Evolutionary conservation across 192 early-diverging fungal genomes (phyloP).

Genomic region (Rhizoclosmatium globosum): DNA sequence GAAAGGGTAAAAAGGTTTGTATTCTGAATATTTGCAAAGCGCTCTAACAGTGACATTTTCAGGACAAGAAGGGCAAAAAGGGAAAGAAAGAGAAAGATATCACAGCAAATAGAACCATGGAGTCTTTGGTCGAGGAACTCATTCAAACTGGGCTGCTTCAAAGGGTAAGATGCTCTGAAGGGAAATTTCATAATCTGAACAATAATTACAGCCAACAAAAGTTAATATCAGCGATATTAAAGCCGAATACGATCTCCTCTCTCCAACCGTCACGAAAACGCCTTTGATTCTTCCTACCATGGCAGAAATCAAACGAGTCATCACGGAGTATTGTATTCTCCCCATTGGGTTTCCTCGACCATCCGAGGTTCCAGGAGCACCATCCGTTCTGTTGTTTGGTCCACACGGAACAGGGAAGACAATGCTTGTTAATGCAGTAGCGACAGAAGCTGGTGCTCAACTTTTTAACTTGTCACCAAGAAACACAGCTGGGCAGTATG

Average conservation of each 20-base stretch:
- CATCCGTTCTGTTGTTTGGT: constrained; percentile 58
- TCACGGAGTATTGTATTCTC: constrained; percentile 64
- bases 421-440: constrained; percentile 65
- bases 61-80: constrained; percentile 56
- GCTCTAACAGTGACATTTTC: constrained; percentile 3
- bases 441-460: constrained; percentile 58
- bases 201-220: constrained; percentile 17
- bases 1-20: constrained; percentile 60
- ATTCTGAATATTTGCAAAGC: neutral
- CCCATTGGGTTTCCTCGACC: constrained; percentile 54
- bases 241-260: constrained; percentile 58
- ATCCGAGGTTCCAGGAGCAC: constrained; percentile 47
- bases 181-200: neutral
- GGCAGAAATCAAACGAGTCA: constrained; percentile 58
- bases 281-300: constrained; percentile 57
- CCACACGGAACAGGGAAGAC: constrained; percentile 65
- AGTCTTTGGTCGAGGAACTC: constrained; percentile 66
- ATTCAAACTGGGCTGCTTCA: constrained; percentile 63
- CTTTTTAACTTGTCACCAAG: constrained; percentile 65
- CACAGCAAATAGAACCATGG: constrained; percentile 67
- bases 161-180: constrained; percentile 38
- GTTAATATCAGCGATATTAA: constrained; percentile 45
- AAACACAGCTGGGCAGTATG: constrained; percentile 66
- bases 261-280: constrained; percentile 45
- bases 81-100: constrained; percentile 75